Evolutionary conservation across 2,329 filamentous ascomycete genomes (phyloP), one percentile per base, ranked within the genome.

Genomic region (Xylariaceae sp.): DNA sequence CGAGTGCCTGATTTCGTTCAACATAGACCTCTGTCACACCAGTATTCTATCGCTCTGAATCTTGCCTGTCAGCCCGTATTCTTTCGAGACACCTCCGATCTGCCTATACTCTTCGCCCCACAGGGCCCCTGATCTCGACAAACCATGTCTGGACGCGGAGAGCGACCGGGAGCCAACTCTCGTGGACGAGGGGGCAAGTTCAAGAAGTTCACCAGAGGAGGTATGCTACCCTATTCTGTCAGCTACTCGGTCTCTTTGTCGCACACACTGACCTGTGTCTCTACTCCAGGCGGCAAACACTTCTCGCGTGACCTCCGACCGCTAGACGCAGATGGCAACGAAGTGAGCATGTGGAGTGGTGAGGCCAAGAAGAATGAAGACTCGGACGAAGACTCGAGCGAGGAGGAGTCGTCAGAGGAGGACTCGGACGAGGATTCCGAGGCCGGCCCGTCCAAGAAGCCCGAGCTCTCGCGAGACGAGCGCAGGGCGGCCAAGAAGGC

Each of bases 231-330:
- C n/a, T n/a, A n/a, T n/a, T n/a, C n/a, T n/a, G n/a, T n/a, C n/a
- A n/a, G n/a, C n/a, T n/a, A n/a, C n/a, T n/a, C n/a, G n/a, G n/a
- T n/a, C n/a, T n/a, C n/a, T n/a, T n/a, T n/a, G n/a, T n/a, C n/a
- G n/a, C n/a, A n/a, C n/a, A n/a, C n/a, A n/a, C n/a, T n/a, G n/a
- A n/a, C n/a, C n/a, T n/a, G n/a, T n/a, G 40, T 19, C 16, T 31
- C 12, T 25, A 18, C 16, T 19, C 5, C 45, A 94, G 89, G 89
- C 43, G 92, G 92, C 55, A 94, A 95, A 65, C 82, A 94, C 56
- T 98, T 93, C 67, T 95, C 89, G 47, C 83, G 87, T 46, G 81
- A 95, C 59, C 78, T 96, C 29, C 80, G 85, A 59, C 89, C 89
- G 14, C 66, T 92, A 53, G 89, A 95, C 54, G 80, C 80, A 48